Base-by-base conservation (phyloP, 2,329 filamentous ascomycete genomes). In the Emergomyces orientalis region DNA sequence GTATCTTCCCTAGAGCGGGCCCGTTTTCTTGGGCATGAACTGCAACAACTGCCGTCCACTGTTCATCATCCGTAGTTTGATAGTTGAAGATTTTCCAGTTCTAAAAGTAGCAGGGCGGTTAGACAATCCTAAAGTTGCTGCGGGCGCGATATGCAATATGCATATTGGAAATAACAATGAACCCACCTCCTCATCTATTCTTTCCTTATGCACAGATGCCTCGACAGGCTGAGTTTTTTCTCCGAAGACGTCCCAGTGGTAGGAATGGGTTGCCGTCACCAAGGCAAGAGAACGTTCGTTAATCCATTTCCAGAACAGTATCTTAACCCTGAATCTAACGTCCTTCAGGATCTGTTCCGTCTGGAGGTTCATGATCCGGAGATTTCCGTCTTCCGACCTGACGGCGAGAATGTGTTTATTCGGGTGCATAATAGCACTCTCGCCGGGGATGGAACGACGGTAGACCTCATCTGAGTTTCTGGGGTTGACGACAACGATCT, bases 351-450 rank as follows among this genome's bases (percentile, higher is more conserved):
- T 97, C 77, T 88, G 86, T 82, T 97, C 99, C 71, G 88, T 85
- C 70, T 86, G 87, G 65, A 99, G 84, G 76, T 99, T 93, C 79
- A 99, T 99, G 76, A 99, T 96, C 81, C 99, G 95, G 65, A 99
- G 85, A 69, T 94, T 99, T 74, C 91, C 86, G 67, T 88, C 89
- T 77, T 97, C 91, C 58, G 94, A 93, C 80, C 96, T 96, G 69
- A 99, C 85, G 66, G 95, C 94, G 73, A 99, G 97, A 76, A 99
- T 90, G 77, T 96, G 91, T 76, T 88, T 90, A 71, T 84, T 88
- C 90, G 91, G 96, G 85, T 99, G 94, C 94, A 99, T 97, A 76
- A 99, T 96, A 71, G 95, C 94, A 85, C 92, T 97, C 80, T 99
- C 94, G 73, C 94, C 94, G 82, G 96, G 97, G 82, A 99, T 99